Evolutionary conservation across 345 rosid species (phyloP).

Genomic region (Cardamine occulta): DNA sequence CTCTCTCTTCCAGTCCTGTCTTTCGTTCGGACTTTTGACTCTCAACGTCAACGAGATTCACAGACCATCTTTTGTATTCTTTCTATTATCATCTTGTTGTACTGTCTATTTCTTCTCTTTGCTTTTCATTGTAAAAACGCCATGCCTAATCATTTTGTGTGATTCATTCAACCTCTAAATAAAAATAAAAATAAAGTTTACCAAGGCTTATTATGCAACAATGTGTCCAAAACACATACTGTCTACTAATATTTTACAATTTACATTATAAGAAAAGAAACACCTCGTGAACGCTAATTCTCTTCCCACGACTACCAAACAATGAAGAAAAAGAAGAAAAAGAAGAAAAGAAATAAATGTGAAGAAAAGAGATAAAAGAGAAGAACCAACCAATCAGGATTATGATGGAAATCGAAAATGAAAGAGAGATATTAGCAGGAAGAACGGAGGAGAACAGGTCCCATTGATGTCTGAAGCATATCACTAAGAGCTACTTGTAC

Average conservation of each 20-base stretch:
- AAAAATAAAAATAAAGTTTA: neutral
- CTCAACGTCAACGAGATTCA: slow-evolving; percentile 10
- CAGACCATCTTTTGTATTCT: neutral
- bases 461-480: slow-evolving; percentile 81
- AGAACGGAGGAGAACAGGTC: slow-evolving; percentile 75
- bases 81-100: neutral
- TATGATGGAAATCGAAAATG: slow-evolving; percentile 19
- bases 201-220: no score
- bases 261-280: slow-evolving; percentile 31
- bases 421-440: slow-evolving; percentile 50
- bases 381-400: slow-evolving; percentile 28
- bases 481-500: slow-evolving; percentile 91
- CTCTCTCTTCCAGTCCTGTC: slow-evolving; percentile 64
- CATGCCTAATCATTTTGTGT: neutral
- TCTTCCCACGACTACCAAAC: slow-evolving; percentile 35
- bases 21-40: slow-evolving; percentile 64
- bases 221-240: slow-evolving; percentile 25
- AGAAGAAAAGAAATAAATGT: slow-evolving; percentile 17
- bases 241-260: slow-evolving; percentile 42
- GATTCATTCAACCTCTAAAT: slow-evolving; percentile 10
- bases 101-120: neutral
- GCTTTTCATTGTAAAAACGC: slow-evolving; percentile 1
- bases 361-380: neutral
- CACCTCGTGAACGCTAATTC: slow-evolving; percentile 35
- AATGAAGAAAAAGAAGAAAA: slow-evolving; percentile 12